These are phyloP conservation scores for Boletus rex-veris DNA, from an alignment of 768 basidiomycete genomes.

Conservation along the genomic window DNA sequence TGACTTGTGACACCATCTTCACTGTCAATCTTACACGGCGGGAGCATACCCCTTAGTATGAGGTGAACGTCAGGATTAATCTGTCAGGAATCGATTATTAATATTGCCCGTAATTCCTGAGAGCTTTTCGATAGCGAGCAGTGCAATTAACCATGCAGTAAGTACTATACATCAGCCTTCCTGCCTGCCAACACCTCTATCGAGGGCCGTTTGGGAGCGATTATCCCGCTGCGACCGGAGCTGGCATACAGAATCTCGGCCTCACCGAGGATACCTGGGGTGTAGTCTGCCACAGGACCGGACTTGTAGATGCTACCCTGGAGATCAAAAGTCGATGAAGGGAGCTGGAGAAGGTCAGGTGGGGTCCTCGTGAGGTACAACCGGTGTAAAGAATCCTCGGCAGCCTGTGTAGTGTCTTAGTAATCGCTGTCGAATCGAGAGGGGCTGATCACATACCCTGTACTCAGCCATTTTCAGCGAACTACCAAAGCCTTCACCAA, in stretches of 20 bases:
- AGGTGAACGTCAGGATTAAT: neutral
- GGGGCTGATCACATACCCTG: slow-evolving; percentile 50
- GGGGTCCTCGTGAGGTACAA: slow-evolving; percentile 81
- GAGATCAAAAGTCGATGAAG: slow-evolving; percentile 70
- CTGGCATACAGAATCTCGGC: slow-evolving; percentile 69
- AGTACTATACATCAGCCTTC: slow-evolving; percentile 28
- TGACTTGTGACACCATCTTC: no score
- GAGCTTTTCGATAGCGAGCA: slow-evolving; percentile 14
- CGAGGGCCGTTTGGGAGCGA: slow-evolving; percentile 31
- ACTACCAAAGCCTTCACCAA: slow-evolving; percentile 93
- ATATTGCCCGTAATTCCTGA: neutral
- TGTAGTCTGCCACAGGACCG: slow-evolving; percentile 46
- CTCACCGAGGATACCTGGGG: slow-evolving; percentile 52
- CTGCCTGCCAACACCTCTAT: slow-evolving; percentile 20
- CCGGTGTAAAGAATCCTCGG: slow-evolving; percentile 80
- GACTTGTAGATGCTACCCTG: slow-evolving; percentile 52
- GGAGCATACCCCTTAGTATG: neutral
- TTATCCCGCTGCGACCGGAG: slow-evolving; percentile 51
- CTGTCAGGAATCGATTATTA: neutral
- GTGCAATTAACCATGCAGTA: slow-evolving; percentile 24
- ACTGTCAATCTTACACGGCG: neutral
- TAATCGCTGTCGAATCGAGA: neutral
- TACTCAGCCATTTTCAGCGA: slow-evolving; percentile 95
- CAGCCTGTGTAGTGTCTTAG: slow-evolving; percentile 48
- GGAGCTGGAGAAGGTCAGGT: slow-evolving; percentile 61